Conservation (phyloP, 306 rosid genomes). For the Dryas alaskensis region DNA sequence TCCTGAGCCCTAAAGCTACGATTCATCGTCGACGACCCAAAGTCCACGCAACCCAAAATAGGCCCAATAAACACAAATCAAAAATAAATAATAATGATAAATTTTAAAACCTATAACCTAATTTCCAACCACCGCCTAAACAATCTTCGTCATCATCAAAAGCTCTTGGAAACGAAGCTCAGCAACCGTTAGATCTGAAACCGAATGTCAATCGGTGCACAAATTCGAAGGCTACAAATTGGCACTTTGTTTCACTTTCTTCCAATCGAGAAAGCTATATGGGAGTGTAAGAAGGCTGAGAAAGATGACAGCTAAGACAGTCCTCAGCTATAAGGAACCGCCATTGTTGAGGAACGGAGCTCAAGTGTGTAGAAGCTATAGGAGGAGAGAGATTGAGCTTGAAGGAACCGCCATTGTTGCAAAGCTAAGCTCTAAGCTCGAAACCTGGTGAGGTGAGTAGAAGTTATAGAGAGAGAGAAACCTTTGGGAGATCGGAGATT, state of each 20-base stretch:
- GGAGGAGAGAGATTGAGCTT: conserved; percentile 24
- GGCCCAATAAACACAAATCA: conserved; percentile 22
- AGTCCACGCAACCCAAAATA: conserved; percentile 25
- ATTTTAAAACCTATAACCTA: conserved; percentile 22
- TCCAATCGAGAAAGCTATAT: neutral
- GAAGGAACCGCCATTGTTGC: conserved; percentile 16
- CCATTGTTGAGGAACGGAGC: conserved; percentile 34
- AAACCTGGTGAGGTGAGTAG: neutral
- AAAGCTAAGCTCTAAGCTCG: neutral
- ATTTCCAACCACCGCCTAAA: conserved; percentile 28
- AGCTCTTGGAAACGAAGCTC: conserved; percentile 25
- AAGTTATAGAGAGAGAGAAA: neutral
- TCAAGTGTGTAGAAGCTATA: conserved; percentile 11
- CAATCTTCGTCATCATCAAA: neutral
- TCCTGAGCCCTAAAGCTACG: conserved; percentile 86
- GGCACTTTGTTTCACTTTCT: conserved; percentile 1
- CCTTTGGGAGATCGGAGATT: conserved; percentile 27
- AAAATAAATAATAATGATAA: conserved; percentile 11
- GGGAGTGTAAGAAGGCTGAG: conserved; percentile 2
- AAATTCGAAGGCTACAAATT: conserved; percentile 3
- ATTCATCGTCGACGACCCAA: conserved; percentile 56
- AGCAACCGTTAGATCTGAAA: conserved; percentile 37
- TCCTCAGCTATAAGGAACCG: conserved; percentile 23
- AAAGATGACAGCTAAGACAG: conserved; percentile 5
- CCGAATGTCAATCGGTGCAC: conserved; percentile 7